Conservation (phyloP, 108 stramenopile species). For the Discostella pseudostelligera region DNA sequence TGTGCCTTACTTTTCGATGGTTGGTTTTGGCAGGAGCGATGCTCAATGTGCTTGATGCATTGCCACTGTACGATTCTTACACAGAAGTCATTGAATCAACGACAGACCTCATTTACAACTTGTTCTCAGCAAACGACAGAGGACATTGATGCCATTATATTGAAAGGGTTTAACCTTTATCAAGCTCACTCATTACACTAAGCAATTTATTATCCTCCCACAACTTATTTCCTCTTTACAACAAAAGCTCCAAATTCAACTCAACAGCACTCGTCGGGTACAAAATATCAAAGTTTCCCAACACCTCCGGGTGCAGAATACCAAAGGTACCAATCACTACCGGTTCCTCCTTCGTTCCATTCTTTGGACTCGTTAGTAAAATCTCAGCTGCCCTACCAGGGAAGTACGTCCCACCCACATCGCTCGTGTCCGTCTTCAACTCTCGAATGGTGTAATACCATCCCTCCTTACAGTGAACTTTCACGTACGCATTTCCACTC, state of each 20-base stretch:
- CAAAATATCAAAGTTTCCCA: constrained; percentile 89
- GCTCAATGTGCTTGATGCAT: too few relatives aligned
- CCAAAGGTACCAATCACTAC: constrained; percentile 91
- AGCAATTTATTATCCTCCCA: too few relatives aligned
- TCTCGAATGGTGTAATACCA: constrained; percentile 80
- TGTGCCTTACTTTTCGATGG: too few relatives aligned
- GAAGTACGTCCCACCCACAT: constrained; percentile 86
- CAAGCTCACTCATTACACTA: too few relatives aligned
- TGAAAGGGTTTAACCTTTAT: too few relatives aligned
- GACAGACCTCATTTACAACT: too few relatives aligned
- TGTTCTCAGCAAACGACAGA: too few relatives aligned
- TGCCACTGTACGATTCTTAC: too few relatives aligned
- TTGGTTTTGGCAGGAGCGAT: neutral
- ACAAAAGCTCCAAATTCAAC: constrained; percentile 89
- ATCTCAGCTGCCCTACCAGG: constrained; percentile 95
- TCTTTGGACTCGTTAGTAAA: constrained; percentile 68
- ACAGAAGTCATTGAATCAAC: too few relatives aligned
- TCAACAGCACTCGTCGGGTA: constrained; percentile 91
- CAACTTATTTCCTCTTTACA: too few relatives aligned
- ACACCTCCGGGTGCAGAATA: constrained; percentile 94
- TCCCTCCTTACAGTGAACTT: constrained; percentile 78
- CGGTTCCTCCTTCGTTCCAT: constrained; percentile 27
- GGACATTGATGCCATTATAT: too few relatives aligned
- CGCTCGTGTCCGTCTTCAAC: constrained; percentile 42
- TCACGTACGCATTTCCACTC: constrained; percentile 64